These are phyloP conservation scores for Helotiales sp. DNA, from an alignment of 2,329 filamentous ascomycete species.

Conservation along the genomic window DNA sequence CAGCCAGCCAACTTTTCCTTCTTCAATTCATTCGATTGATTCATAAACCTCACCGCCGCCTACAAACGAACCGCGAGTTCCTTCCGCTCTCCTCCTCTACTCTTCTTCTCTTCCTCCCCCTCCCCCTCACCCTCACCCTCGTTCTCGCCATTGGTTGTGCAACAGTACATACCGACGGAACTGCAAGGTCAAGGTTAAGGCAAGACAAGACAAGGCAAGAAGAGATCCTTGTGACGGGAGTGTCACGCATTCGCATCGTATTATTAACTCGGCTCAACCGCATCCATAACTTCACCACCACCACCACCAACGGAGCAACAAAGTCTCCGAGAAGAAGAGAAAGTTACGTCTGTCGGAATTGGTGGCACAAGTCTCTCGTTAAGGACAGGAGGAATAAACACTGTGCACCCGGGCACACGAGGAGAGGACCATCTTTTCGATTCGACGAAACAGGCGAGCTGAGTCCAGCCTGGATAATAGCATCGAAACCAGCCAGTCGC, in stretches of 20 bases:
- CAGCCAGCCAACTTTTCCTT: background rate
- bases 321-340: background rate
- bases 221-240: conserved; percentile 7
- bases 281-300: conserved; percentile 9
- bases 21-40: conserved; percentile 18
- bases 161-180: background rate
- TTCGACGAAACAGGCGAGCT: background rate
- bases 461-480: conserved; percentile 15
- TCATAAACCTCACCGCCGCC: conserved; percentile 39
- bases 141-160: conserved; percentile 2
- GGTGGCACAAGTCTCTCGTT: conserved; percentile 40
- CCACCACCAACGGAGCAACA: conserved; percentile 26
- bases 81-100: conserved; percentile 8
- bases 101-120: conserved; percentile 38
- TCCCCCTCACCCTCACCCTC: conserved; percentile 16
- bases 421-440: conserved; percentile 26
- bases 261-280: conserved; percentile 4
- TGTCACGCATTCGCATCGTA: conserved; percentile 8
- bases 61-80: too few relatives aligned
- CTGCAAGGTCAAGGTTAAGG: background rate
- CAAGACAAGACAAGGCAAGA: conserved; percentile 3
- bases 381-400: conserved; percentile 35
- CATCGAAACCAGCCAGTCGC: background rate
- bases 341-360: conserved; percentile 26
- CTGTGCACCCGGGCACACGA: conserved; percentile 28